Base-by-base conservation (phyloP, 495 filamentous ascomycete genomes). In the Bacidia gigantensis region DNA sequence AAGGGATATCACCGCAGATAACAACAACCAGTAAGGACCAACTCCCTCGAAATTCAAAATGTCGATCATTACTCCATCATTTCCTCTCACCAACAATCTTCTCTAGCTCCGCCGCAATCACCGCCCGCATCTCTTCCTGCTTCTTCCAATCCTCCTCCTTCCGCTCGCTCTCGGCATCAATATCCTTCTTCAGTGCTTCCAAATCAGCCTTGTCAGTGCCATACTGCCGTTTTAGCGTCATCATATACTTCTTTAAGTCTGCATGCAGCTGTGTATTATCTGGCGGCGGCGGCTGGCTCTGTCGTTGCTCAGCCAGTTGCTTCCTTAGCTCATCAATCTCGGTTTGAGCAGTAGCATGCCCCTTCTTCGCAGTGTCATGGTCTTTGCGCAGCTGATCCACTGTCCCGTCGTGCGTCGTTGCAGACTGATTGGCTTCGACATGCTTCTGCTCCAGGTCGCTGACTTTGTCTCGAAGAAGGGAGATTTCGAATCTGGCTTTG, bases 181-280 rank as follows among this genome's bases (percentile, higher is more conserved):
- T 46, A 18, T 32, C 49, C 20, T 47, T 43, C 17, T 40, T 58
- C 0, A 58, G 35, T 39, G 26, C 32, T 3, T 26, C 29, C 0
- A 51, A 35, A 9, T 58, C 56, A 11, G 40, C 48, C 29, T 41
- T n/a, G 22, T 58, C 47, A 26, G 51, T 52, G 24, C 32, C 46
- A 40, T 58, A 52, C 53, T 58, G 51, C 42, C 56, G 47, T 18
- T 35, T 52, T 22, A 58, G 32, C n/a, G 53, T 58, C 5, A 46
- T 35, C 46, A 58, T 39, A 24, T 58, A 48, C 25, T 39, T 52
- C 11, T 46, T 53, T n/a, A 58, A 32, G 21, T 58, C 51, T 23
- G 53, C 45, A 38, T 39, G 56, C 2, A 58, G 35, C 40, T 58
- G 51, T n/a, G 49, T 38, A 40, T 22, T 25, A 24, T 43, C 43